Evolutionary conservation across 2,329 filamentous ascomycete genomes (phyloP), one percentile per base, ranked within the genome.

Genomic region (Paecilomyces fulvus): DNA sequence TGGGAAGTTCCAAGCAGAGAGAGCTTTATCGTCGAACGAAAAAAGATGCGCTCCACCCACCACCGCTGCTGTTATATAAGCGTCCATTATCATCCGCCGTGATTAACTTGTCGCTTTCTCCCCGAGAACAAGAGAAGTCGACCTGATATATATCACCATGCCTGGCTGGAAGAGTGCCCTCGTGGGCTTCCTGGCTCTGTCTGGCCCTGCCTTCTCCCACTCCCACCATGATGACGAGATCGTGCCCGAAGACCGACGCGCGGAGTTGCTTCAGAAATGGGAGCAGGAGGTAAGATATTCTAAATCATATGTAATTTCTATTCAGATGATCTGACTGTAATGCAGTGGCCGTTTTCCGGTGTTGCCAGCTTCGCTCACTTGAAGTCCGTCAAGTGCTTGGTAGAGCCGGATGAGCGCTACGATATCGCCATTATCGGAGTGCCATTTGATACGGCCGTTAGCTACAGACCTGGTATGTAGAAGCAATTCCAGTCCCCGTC

Each of bases 311-410:
- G 56, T 52, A 52, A 20, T 21, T 11, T 23, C 30, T 50, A 33
- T 30, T 33, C 31, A 37, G 54, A 30, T 23, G 17, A 28, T 43
- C 14, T 17, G 46, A 37, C 30, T n/a, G 46, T 8, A 12, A 12
- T 33, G 4, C 53, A 82, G 80, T 83, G 83, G 83, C 79, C 78
- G 1, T 94, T 90, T 70, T 80, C 82, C 28, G 89, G 89, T 58
- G 88, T 94, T 60, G 84, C 85, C 54, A 85, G 85, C 33, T 91
- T 90, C 70, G 88, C 86, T 43, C 88, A 90, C 65, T 77, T 90
- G 30, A 79, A 83, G 63, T 78, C 89, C 61, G 78, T 82, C 60
- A 88, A 85, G 67, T 90, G 87, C 64, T 77, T 90, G 33, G 83
- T 83, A n/a, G 80, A 80, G 51, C 85, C 85, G 0, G 75, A 79